These are phyloP conservation scores for Xylaria telfairii DNA, from an alignment of 495 filamentous ascomycete genomes.

Conservation along the genomic window DNA sequence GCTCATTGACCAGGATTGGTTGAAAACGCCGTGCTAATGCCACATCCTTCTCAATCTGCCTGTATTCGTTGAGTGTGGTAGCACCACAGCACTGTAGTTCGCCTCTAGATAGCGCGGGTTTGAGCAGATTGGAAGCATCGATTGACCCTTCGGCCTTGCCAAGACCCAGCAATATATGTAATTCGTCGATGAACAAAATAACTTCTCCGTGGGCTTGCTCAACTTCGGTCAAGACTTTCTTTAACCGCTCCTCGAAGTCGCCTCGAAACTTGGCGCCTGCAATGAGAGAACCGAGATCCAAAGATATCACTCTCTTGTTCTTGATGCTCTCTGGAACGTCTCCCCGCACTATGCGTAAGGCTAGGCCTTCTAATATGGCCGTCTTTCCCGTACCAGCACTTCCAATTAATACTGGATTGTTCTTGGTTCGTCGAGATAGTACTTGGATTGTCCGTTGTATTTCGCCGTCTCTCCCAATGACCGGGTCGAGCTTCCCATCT, in stretches of 20 bases:
- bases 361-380: constrained; percentile 90
- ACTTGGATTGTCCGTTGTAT: constrained; percentile 95
- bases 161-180: constrained; percentile 88
- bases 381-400: constrained; percentile 95
- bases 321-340: constrained; percentile 98
- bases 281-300: constrained; percentile 91
- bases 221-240: constrained; percentile 88
- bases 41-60: constrained; percentile 93
- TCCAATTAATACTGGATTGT: constrained; percentile 95
- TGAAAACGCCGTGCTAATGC: constrained; percentile 93
- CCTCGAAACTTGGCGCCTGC: constrained; percentile 95
- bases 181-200: constrained; percentile 94
- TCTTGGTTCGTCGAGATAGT: constrained; percentile 90
- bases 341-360: constrained; percentile 86
- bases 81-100: constrained; percentile 96
- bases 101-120: constrained; percentile 89
- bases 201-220: constrained; percentile 85
- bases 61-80: constrained; percentile 90
- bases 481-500: constrained; percentile 91
- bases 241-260: constrained; percentile 94
- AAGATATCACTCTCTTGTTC: constrained; percentile 83
- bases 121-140: constrained; percentile 93
- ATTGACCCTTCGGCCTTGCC: constrained; percentile 96
- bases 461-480: constrained; percentile 90
- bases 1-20: constrained; percentile 87